These are phyloP conservation scores for Dendryphion nanum DNA, from an alignment of 2,329 filamentous ascomycete species.

Conservation along the genomic window DNA sequence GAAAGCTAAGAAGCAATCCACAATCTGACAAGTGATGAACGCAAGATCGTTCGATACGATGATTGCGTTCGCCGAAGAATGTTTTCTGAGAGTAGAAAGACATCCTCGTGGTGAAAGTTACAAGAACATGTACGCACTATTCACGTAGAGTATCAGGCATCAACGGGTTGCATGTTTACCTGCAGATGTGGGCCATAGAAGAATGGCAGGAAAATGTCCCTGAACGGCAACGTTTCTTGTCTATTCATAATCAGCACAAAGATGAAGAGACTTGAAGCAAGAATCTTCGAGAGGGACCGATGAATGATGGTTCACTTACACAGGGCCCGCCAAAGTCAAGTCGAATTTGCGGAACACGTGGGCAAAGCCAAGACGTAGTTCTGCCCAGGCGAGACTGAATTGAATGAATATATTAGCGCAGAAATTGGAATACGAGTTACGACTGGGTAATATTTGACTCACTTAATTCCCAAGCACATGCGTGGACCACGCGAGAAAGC, in stretches of 20 bases:
- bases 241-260: slow-evolving; percentile 8
- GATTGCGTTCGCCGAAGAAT: too few relatives aligned
- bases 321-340: slow-evolving; percentile 16
- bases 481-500: slow-evolving; percentile 37
- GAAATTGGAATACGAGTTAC: neutral
- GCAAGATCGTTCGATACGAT: too few relatives aligned
- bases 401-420: neutral
- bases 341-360: slow-evolving; percentile 32
- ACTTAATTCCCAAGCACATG: slow-evolving; percentile 34
- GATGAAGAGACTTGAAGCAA: neutral
- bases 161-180: slow-evolving; percentile 11
- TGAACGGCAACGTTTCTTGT: slow-evolving; percentile 15
- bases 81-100: too few relatives aligned
- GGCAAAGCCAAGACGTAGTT: slow-evolving; percentile 31
- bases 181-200: slow-evolving; percentile 19
- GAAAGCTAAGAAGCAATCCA: too few relatives aligned
- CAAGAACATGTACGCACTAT: too few relatives aligned
- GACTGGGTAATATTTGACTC: slow-evolving; percentile 6
- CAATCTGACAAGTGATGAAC: too few relatives aligned
- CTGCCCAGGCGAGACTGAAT: slow-evolving; percentile 31
- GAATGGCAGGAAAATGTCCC: slow-evolving; percentile 22
- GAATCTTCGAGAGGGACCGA: too few relatives aligned
- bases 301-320: slow-evolving; percentile 13
- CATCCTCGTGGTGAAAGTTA: too few relatives aligned
- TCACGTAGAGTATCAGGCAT: too few relatives aligned